Percentiles rank a stretch among this genome's conserved stretches.
These are phyloP conservation scores for Trichoderma erinaceum DNA, from an alignment of 495 filamentous ascomycete genomes.

Conservation along the genomic window DNA sequence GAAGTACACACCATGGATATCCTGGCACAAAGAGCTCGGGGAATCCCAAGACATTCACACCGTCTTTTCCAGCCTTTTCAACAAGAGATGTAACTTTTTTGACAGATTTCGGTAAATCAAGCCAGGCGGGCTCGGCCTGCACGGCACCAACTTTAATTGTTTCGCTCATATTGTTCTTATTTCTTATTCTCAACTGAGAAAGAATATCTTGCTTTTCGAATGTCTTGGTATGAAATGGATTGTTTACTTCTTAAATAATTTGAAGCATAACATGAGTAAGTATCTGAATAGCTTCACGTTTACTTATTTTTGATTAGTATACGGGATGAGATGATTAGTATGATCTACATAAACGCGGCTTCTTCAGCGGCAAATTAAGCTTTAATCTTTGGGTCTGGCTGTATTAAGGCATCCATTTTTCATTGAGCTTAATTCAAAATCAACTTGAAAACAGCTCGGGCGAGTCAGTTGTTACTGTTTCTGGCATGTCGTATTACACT, in stretches of 20 bases:
- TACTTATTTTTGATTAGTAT: neutral
- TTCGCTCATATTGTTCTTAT: slow-evolving; percentile 19
- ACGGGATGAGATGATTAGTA: neutral
- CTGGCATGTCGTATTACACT: neutral
- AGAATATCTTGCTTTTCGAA: neutral
- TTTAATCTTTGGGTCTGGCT: neutral
- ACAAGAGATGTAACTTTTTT: slow-evolving; percentile 49
- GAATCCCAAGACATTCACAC: slow-evolving; percentile 48
- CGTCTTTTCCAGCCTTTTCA: slow-evolving; percentile 42
- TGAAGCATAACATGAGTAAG: neutral
- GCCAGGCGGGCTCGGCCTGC: slow-evolving; percentile 51
- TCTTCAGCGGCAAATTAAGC: neutral
- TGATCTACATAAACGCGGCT: neutral
- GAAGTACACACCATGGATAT: slow-evolving; percentile 47
- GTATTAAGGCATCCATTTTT: neutral
- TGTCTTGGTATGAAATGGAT: neutral
- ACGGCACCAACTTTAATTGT: slow-evolving; percentile 39
- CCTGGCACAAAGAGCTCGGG: slow-evolving; percentile 53
- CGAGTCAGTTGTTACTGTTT: neutral
- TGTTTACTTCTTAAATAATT: neutral
- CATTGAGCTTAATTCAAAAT: neutral
- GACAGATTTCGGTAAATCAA: slow-evolving; percentile 45
- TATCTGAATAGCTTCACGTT: neutral
- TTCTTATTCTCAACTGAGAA: neutral
- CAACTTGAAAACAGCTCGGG: neutral